phyloP scores from a whole-genome alignment of 148 eudicot species.

The Euryodendron excelsum region DNA sequence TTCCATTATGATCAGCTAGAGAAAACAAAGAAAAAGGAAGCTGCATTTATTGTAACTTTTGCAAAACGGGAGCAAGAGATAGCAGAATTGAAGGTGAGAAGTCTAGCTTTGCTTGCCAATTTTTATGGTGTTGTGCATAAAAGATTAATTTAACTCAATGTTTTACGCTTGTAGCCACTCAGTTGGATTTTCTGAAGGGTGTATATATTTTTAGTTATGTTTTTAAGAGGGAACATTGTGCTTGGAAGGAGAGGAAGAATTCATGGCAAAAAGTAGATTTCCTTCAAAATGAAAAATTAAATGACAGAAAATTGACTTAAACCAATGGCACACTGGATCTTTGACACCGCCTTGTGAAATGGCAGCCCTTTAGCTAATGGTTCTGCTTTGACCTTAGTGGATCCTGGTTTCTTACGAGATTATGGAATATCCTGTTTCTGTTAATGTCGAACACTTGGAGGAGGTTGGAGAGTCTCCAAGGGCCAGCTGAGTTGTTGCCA shows the following conservation, averaged over 20 bases:
- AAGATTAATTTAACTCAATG: not conserved
- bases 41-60: conserved; percentile 92
- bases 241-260: too few relatives aligned
- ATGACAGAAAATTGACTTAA: not conserved
- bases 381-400: not conserved
- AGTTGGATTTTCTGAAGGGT: not conserved
- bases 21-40: conserved; percentile 96
- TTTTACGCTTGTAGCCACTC: not conserved
- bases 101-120: not conserved
- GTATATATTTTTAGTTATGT: not conserved
- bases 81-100: conserved; percentile 83
- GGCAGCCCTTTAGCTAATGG: not conserved
- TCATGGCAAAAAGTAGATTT: not conserved
- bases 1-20: conserved; percentile 56
- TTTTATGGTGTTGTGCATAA: not conserved
- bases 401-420: not conserved
- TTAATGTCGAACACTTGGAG: not conserved
- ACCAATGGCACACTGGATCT: not conserved
- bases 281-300: not conserved
- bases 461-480: not conserved
- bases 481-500: not conserved
- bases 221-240: too few relatives aligned
- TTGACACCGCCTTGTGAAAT: not conserved
- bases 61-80: conserved; percentile 99
- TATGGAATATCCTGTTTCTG: not conserved